Evolutionary conservation across 306 rosid genomes (phyloP).

Genomic region (Cucumis melo): DNA sequence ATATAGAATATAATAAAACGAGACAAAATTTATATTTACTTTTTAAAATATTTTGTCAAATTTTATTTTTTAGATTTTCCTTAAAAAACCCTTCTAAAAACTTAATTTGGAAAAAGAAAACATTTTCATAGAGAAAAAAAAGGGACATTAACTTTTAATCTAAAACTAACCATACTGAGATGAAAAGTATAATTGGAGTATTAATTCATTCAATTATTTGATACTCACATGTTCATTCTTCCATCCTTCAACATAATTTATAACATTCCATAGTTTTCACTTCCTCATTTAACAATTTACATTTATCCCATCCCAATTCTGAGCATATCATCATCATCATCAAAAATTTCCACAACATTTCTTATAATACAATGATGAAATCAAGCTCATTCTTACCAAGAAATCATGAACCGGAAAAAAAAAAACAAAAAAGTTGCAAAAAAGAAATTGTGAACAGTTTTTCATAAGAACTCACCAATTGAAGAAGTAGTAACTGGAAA

Average conservation of each 20-base stretch:
- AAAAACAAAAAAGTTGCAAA: background rate
- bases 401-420: background rate
- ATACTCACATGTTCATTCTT: background rate
- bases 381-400: background rate
- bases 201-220: background rate
- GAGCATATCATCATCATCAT: background rate
- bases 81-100: too few species aligned
- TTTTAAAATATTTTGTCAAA: too few species aligned
- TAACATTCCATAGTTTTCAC: background rate
- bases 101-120: too few species aligned
- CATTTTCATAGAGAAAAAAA: too few species aligned
- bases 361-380: background rate
- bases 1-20: too few species aligned
- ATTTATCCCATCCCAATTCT: background rate
- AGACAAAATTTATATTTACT: too few species aligned
- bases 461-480: background rate
- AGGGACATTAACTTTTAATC: too few species aligned
- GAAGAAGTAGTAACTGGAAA: background rate
- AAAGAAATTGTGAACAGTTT: background rate
- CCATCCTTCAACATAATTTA: background rate
- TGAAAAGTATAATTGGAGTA: background rate
- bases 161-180: background rate
- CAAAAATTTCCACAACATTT: background rate
- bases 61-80: too few species aligned
- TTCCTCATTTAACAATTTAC: background rate